A percentile compares a stretch with the other conserved stretches of the same genome.
These are phyloP conservation scores for Filosporella fistucella DNA, from an alignment of 495 filamentous ascomycete species.

Conservation along the genomic window DNA sequence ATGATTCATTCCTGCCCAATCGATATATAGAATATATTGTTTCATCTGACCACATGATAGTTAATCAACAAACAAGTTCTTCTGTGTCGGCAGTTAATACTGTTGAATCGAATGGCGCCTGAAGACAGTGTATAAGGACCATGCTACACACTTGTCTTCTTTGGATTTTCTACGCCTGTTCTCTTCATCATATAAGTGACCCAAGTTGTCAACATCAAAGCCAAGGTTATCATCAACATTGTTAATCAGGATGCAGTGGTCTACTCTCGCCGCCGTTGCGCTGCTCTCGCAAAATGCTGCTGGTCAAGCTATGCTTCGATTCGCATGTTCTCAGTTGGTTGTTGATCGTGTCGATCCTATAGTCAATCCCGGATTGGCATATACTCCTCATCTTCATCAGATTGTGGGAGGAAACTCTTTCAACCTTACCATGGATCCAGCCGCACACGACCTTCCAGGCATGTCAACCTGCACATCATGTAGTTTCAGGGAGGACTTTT, in stretches of 20 bases:
- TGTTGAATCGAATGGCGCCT: too few relatives aligned
- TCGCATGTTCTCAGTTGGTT: conserved; percentile 53
- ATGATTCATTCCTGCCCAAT: too few relatives aligned
- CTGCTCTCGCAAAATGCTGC: conserved; percentile 43
- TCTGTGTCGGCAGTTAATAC: too few relatives aligned
- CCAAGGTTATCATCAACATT: conserved; percentile 3
- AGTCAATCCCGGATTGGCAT: conserved; percentile 44
- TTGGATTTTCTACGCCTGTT: too few relatives aligned
- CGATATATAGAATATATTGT: too few relatives aligned
- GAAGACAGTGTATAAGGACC: too few relatives aligned
- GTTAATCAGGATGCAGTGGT: conserved; percentile 43
- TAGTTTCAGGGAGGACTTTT: conserved; percentile 40
- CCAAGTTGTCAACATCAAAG: background rate
- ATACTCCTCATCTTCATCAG: conserved; percentile 48
- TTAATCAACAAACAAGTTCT: too few relatives aligned
- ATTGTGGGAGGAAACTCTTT: conserved; percentile 61
- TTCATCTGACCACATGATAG: too few relatives aligned
- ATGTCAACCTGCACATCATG: conserved; percentile 68
- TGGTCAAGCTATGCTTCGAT: conserved; percentile 49
- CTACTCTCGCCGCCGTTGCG: conserved; percentile 40
- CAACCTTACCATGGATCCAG: conserved; percentile 62
- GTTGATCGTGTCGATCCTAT: conserved; percentile 48
- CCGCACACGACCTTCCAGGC: conserved; percentile 41
- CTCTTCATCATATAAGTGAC: too few relatives aligned
- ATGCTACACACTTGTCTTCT: too few relatives aligned